phyloP scores from a whole-genome alignment of 805 yeast genomes.

The Lipomyces yamanashiensis region DNA sequence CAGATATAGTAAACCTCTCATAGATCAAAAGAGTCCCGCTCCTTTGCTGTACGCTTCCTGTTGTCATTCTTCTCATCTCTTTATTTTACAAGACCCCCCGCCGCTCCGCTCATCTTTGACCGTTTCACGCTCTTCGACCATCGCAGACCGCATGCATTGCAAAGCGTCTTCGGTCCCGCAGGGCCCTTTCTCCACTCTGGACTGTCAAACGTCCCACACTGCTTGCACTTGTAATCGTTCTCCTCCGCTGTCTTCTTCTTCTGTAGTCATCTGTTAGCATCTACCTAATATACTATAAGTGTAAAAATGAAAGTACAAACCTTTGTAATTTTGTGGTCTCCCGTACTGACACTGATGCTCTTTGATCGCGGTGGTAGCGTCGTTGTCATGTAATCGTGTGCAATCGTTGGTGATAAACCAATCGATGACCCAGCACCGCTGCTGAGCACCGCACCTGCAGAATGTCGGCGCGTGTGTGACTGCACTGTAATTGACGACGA shows the following conservation, averaged over 20 bases:
- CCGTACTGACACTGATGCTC: constrained; percentile 2
- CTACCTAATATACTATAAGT: background rate
- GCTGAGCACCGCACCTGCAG: constrained; percentile 15
- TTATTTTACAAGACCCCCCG: background rate
- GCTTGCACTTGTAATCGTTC: constrained; percentile 53
- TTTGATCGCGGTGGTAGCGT: constrained; percentile 7
- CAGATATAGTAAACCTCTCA: background rate
- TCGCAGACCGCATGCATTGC: constrained; percentile 90
- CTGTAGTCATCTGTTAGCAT: constrained; percentile 8
- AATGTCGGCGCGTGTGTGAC: constrained; percentile 17
- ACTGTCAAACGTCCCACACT: constrained; percentile 74
- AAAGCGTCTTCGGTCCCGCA: constrained; percentile 75
- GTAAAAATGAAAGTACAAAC: background rate
- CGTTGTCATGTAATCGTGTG: background rate
- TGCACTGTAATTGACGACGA: background rate
- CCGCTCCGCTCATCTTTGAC: constrained; percentile 18
- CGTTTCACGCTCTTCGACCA: constrained; percentile 47
- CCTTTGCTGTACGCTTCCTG: background rate
- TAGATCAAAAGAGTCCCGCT: background rate
- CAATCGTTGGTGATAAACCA: background rate
- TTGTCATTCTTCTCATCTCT: too few species aligned
- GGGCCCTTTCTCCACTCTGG: constrained; percentile 97
- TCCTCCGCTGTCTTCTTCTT: constrained; percentile 26
- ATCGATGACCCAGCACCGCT: background rate
- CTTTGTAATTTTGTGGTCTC: constrained; percentile 3